Conservation (phyloP, 495 filamentous ascomycete genomes). For the Rostrohypoxylon terebratum region DNA sequence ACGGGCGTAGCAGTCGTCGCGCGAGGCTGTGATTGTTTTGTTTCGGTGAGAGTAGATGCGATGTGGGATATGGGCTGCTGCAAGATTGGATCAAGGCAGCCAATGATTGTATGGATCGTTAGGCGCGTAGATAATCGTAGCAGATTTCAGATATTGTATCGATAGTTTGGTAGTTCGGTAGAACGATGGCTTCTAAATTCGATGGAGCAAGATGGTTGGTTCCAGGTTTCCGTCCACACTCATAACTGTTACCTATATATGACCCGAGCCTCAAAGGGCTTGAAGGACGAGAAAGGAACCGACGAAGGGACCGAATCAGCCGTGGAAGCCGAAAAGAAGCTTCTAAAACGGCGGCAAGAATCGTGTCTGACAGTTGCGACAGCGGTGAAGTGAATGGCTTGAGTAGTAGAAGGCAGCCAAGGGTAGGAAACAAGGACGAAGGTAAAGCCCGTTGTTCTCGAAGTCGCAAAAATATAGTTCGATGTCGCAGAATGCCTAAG, state of each 20-base stretch:
- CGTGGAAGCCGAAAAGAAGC: slow-evolving; percentile 49
- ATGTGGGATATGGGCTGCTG: slow-evolving; percentile 12
- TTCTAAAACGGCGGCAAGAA: slow-evolving; percentile 43
- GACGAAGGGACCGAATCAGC: slow-evolving; percentile 42
- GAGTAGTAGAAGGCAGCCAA: slow-evolving; percentile 30
- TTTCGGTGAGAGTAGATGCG: slow-evolving; percentile 40
- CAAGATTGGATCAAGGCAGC: slow-evolving; percentile 21
- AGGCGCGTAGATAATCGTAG: slow-evolving; percentile 27
- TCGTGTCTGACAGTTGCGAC: slow-evolving; percentile 47
- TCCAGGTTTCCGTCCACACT: slow-evolving; percentile 47
- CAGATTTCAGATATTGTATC: slow-evolving; percentile 24
- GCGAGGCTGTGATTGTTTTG: slow-evolving; percentile 34
- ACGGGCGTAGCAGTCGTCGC: slow-evolving; percentile 11
- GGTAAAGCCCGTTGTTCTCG: slow-evolving; percentile 50
- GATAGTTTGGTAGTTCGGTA: background rate
- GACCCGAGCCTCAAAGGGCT: slow-evolving; percentile 32
- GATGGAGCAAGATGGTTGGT: slow-evolving; percentile 46
- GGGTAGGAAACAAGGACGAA: slow-evolving; percentile 39
- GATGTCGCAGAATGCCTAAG: slow-evolving; percentile 42
- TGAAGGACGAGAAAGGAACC: slow-evolving; percentile 23
- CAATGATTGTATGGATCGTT: slow-evolving; percentile 23
- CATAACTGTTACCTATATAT: slow-evolving; percentile 49
- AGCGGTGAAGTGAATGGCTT: slow-evolving; percentile 29
- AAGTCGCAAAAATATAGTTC: slow-evolving; percentile 47
- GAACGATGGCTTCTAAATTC: slow-evolving; percentile 25